Base-by-base conservation (phyloP, 2,329 filamentous ascomycete genomes). In the Pseudogymnoascus verrucosus region DNA sequence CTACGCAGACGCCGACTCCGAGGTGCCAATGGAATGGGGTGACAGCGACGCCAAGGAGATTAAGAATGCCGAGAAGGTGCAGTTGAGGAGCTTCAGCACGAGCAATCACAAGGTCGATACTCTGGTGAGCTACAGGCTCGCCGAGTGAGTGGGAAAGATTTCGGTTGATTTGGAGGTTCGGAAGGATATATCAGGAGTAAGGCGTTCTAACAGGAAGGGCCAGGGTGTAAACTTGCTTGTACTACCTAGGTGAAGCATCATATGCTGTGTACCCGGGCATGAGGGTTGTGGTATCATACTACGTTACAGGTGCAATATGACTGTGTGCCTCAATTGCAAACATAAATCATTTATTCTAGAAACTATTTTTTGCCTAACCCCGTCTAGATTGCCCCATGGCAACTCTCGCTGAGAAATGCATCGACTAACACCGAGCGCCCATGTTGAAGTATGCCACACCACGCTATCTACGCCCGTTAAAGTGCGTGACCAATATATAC, bases 41-140 rank as follows among this genome's bases (percentile, higher is more conserved):
- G 95, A 99, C 78, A 96, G 91, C 69, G 95, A 98, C 76, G 93
- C 93, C 63, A 97, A 96, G 79, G 95, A 99, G 80, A 97, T 99
- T 68, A 82, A 70, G 74, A 90, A 95, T 71, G 93, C 91, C 44
- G 95, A 99, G 80, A 92, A 95, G 74, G 95, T 99, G 31, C 93
- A 97, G 78, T 79, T 99, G 73, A 84, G 95, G 65, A 96, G 93
- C 68, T 99, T 98, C 79, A 97, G 93, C 76, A 99, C 95, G 14
- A 92, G 89, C 68, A 96, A 88, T 71, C 95, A 99, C 76, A 85
- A 90, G 23, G 93, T 99, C 26, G 95, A 97, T 74, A 99, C 95
- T 0, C 78, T 98, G 68, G 95, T 99, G 63, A 97, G 92, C 79
- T 99, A 99, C 76, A 85, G 91, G 71, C 74, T 88, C 67, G 75